Conservation (phyloP, 2,329 filamentous ascomycete species). For the Penicillium hesseltinei region DNA sequence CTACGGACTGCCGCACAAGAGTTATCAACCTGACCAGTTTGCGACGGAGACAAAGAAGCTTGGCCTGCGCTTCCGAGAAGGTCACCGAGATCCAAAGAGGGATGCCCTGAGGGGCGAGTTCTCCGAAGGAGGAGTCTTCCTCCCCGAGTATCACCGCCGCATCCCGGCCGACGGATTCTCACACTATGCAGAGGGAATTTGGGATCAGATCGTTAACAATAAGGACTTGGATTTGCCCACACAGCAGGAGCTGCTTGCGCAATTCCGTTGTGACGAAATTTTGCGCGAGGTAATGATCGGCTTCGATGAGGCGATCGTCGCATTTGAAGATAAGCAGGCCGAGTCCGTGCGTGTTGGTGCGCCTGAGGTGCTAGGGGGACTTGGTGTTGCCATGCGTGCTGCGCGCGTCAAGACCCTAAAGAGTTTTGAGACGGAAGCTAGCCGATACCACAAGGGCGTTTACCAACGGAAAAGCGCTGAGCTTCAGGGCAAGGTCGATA, state of each 20-base stretch:
- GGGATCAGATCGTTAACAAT: constrained; percentile 98
- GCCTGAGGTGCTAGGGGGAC: constrained; percentile 67
- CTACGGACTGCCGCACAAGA: constrained; percentile 92
- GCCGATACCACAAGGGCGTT: constrained; percentile 94
- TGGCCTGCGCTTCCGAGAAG: constrained; percentile 76
- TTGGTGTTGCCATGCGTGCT: constrained; percentile 70
- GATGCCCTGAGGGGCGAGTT: constrained; percentile 64
- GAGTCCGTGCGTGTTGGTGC: constrained; percentile 72
- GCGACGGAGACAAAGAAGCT: constrained; percentile 74
- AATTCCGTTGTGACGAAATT: constrained; percentile 98
- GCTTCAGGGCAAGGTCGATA: constrained; percentile 80
- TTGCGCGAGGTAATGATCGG: constrained; percentile 78
- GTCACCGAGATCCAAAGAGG: constrained; percentile 67
- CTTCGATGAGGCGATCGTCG: constrained; percentile 78
- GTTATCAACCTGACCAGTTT: constrained; percentile 91
- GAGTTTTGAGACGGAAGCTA: constrained; percentile 86
- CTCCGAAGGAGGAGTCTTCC: constrained; percentile 76
- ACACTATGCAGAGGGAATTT: constrained; percentile 87
- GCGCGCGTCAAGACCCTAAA: constrained; percentile 72
- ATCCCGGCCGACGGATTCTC: constrained; percentile 98
- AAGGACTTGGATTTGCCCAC: constrained; percentile 96
- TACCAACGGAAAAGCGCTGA: constrained; percentile 83
- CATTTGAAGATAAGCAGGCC: constrained; percentile 82
- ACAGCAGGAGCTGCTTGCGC: constrained; percentile 92
- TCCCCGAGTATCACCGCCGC: constrained; percentile 90